These are phyloP conservation scores for Vitis labrusca DNA, from an alignment of 164 flowering plant genomes.

Conservation along the genomic window DNA sequence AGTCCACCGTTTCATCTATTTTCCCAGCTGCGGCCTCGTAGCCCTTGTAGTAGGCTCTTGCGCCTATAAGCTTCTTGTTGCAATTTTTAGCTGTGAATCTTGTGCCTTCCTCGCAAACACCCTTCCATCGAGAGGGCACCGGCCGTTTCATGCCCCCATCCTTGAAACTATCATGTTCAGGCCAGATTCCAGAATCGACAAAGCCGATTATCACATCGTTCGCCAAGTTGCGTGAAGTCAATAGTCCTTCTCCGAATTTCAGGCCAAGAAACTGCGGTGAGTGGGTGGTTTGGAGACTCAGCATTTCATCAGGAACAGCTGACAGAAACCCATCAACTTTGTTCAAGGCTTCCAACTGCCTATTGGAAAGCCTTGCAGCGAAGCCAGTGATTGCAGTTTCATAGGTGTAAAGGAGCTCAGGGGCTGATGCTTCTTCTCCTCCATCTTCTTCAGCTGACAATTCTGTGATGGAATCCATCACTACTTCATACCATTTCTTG, in stretches of 20 bases:
- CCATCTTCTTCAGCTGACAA: conserved; percentile 2
- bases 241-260: conserved; percentile 50
- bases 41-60: conserved; percentile 53
- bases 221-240: conserved; percentile 39
- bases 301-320: conserved; percentile 49
- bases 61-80: conserved; percentile 62
- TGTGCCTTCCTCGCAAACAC: conserved; percentile 56
- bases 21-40: conserved; percentile 43
- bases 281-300: conserved; percentile 69
- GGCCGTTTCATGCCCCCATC: conserved; percentile 37
- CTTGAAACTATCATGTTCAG: conserved; percentile 65
- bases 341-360: conserved; percentile 37
- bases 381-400: conserved; percentile 58
- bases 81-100: conserved; percentile 48
- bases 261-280: conserved; percentile 77
- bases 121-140: conserved; percentile 68
- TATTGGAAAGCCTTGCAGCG: conserved; percentile 57
- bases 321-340: conserved; percentile 52
- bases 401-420: conserved; percentile 60
- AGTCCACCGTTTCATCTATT: conserved; percentile 46
- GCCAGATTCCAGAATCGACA: conserved; percentile 81
- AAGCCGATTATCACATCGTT: conserved; percentile 67
- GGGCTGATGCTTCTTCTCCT: conserved; percentile 18
- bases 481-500: too few species aligned
- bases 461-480: too few species aligned